Evolutionary conservation across 805 yeast species (phyloP).

Genomic region (Zygotorulaspora danielsina): DNA sequence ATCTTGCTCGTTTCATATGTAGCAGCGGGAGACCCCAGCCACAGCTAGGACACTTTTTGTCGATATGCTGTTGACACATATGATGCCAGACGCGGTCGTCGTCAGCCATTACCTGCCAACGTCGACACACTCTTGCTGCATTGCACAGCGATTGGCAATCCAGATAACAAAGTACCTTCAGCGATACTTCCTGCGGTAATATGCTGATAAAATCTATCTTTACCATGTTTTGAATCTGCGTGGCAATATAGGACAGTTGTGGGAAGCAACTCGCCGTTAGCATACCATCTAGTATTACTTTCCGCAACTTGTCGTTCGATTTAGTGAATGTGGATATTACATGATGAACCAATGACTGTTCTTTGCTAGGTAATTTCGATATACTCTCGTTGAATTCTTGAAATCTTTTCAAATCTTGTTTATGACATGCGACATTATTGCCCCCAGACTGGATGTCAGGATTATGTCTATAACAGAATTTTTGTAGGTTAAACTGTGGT

Average conservation of each 20-base stretch:
- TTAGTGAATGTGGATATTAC: slow-evolving; percentile 73
- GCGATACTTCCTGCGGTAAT: slow-evolving; percentile 78
- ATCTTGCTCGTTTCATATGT: slow-evolving; percentile 74
- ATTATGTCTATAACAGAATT: slow-evolving; percentile 88
- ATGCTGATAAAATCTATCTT: slow-evolving; percentile 84
- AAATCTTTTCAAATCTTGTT: slow-evolving; percentile 26
- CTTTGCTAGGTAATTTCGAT: slow-evolving; percentile 54
- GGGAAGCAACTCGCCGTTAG: slow-evolving; percentile 92
- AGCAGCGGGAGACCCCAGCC: slow-evolving; percentile 98
- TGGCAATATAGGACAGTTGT: slow-evolving; percentile 78
- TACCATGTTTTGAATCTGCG: slow-evolving; percentile 72
- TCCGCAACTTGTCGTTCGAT: slow-evolving; percentile 73
- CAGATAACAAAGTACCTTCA: slow-evolving; percentile 79
- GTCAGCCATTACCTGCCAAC: slow-evolving; percentile 88
- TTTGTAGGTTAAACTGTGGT: slow-evolving; percentile 50
- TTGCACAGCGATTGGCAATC: slow-evolving; percentile 92
- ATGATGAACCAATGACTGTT: slow-evolving; percentile 71
- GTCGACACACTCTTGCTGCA: slow-evolving; percentile 86
- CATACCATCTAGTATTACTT: slow-evolving; percentile 75
- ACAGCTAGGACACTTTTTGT: slow-evolving; percentile 93
- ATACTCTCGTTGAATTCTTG: slow-evolving; percentile 32
- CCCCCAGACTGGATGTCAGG: slow-evolving; percentile 67
- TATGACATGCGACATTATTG: slow-evolving; percentile 27
- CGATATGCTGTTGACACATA: slow-evolving; percentile 97
- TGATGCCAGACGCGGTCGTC: slow-evolving; percentile 98